These are phyloP conservation scores for Didymella glomerata DNA, from an alignment of 2,329 filamentous ascomycete genomes.

Conservation along the genomic window DNA sequence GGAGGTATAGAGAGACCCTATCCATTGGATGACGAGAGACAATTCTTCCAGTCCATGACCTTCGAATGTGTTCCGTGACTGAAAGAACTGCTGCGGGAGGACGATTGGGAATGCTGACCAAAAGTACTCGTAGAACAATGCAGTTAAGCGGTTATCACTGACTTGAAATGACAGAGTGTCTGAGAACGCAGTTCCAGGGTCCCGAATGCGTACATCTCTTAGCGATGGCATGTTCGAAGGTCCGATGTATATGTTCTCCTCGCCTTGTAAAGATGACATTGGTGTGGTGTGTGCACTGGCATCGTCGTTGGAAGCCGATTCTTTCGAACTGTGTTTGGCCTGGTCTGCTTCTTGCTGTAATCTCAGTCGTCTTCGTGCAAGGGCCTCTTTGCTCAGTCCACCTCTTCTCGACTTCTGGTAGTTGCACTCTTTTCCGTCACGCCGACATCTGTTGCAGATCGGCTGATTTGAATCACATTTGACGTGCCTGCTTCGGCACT, in stretches of 20 bases:
- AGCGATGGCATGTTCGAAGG: conserved; percentile 7
- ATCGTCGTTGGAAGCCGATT: neutral
- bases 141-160: conserved; percentile 39
- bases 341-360: conserved; percentile 39
- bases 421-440: conserved; percentile 46
- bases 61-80: conserved; percentile 28
- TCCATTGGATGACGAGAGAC: conserved; percentile 41
- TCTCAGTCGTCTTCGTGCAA: conserved; percentile 39
- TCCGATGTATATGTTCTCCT: neutral
- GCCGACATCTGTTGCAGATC: conserved; percentile 41
- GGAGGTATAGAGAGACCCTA: conserved; percentile 46
- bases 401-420: conserved; percentile 48
- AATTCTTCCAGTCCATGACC: conserved; percentile 37
- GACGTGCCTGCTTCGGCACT: conserved; percentile 46
- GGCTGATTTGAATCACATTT: conserved; percentile 48
- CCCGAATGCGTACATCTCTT: conserved; percentile 13
- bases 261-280: conserved; percentile 7
- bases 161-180: conserved; percentile 34
- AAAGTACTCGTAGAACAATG: conserved; percentile 56
- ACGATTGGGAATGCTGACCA: conserved; percentile 63
- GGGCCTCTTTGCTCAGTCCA: conserved; percentile 45
- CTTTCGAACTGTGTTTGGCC: conserved; percentile 18
- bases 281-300: conserved; percentile 4
- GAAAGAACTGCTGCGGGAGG: conserved; percentile 56
- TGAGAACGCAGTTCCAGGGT: conserved; percentile 2